A percentile compares a stretch with the other conserved stretches of the same genome.
Evolutionary conservation across 1,284 basidiomycete species (phyloP).

Genomic region (Sporisorium scitamineum): DNA sequence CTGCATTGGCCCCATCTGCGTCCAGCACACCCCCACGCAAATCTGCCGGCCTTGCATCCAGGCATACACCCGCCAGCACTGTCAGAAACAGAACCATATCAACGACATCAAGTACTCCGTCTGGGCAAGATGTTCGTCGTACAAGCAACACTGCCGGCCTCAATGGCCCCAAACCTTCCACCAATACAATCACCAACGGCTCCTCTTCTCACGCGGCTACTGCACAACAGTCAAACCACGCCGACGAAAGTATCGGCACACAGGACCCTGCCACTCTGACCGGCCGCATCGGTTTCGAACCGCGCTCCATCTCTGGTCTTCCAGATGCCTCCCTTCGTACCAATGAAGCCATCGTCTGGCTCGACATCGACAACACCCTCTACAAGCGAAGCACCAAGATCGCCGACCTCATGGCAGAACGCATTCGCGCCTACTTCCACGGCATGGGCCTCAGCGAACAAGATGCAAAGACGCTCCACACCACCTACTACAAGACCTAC

Average conservation of each 20-base stretch:
- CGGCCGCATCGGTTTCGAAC: conserved; percentile 48
- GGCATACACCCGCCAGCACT: background rate
- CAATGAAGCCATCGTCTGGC: conserved; percentile 75
- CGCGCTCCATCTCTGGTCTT: conserved; percentile 34
- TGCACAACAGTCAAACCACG: background rate
- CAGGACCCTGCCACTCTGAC: conserved; percentile 19
- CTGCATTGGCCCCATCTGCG: background rate
- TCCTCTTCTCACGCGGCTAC: background rate
- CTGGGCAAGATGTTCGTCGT: conserved; percentile 1
- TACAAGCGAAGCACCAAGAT: conserved; percentile 75
- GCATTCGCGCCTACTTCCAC: conserved; percentile 85
- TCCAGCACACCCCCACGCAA: conserved; percentile 8
- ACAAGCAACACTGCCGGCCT: background rate
- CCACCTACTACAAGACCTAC: conserved; percentile 80
- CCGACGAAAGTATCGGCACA: conserved; percentile 28
- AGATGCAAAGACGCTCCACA: conserved; percentile 80
- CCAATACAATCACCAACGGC: background rate
- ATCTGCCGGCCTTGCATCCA: background rate
- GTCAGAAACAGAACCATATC: background rate
- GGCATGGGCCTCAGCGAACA: conserved; percentile 77
- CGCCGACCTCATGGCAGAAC: conserved; percentile 80
- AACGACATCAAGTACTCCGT: background rate
- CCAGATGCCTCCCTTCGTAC: conserved; percentile 39
- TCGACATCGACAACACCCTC: conserved; percentile 88
- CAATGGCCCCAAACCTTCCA: background rate